Conservation (phyloP, 2,329 filamentous ascomycete species). For the Ascochyta lentis region DNA sequence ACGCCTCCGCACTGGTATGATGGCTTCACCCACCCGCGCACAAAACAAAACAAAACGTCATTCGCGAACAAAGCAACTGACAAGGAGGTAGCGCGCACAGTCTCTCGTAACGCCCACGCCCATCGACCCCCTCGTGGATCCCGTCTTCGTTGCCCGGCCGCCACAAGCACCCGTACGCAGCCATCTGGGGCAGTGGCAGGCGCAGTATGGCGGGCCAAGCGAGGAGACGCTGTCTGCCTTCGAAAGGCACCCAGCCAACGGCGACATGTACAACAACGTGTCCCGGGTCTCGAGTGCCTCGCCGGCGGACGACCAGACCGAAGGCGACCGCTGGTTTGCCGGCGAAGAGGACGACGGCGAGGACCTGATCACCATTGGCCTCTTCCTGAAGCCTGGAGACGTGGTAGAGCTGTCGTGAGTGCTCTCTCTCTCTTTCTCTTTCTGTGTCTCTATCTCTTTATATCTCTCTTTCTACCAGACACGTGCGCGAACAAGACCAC, state of each 20-base stretch:
- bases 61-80: constrained; percentile 13
- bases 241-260: constrained; percentile 34
- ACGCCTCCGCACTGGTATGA: constrained; percentile 32
- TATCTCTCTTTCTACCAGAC: neutral
- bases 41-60: neutral
- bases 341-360: constrained; percentile 36
- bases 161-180: constrained; percentile 32
- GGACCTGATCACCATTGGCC: constrained; percentile 44
- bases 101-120: constrained; percentile 5
- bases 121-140: constrained; percentile 15
- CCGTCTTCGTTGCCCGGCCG: constrained; percentile 21
- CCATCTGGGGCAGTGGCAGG: constrained; percentile 53
- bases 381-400: constrained; percentile 54
- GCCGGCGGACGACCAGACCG: constrained; percentile 33
- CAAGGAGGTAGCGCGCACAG: constrained; percentile 22
- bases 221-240: constrained; percentile 41
- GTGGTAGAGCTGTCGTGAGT: constrained; percentile 55
- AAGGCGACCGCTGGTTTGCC: constrained; percentile 27
- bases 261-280: constrained; percentile 34
- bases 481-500: too few relatives aligned
- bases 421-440: too few relatives aligned
- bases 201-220: constrained; percentile 46
- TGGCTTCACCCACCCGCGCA: neutral
- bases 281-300: constrained; percentile 29
- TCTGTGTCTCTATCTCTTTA: too few relatives aligned